Base-by-base conservation (phyloP, 495 filamentous ascomycete genomes). In the Rhizodiscina lignyota region DNA sequence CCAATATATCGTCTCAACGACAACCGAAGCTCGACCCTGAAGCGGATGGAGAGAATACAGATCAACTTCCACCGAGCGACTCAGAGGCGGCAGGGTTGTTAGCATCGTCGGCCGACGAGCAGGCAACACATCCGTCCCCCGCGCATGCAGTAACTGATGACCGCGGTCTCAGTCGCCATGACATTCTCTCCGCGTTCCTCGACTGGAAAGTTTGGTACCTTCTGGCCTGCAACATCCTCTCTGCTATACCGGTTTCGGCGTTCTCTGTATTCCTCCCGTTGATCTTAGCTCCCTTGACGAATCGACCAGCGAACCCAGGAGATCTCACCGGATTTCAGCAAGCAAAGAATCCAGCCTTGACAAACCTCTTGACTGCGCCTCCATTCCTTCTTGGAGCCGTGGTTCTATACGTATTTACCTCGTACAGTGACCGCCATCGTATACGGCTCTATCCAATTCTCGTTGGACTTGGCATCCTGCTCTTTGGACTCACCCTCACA, bases 181-280 rank as follows among this genome's bases (percentile, higher is more conserved):
- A 72, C 43, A 36, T 72, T 23, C 31, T 61, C 21, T 59, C 66
- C 20, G 64, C 69, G 2, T 41, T 61, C 31, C 49, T 47, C 5
- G 65, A 67, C 42, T 64, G 59, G 53, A 69, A 68, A 41, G 50
- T 72, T 33, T 72, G 59, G 58, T 55, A 53, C 34, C 38, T 71
- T 6, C 49, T 74, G 4, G 24, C 51, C 26, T 54, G 61, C 46
- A 73, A 74, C 47, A 70, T 73, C 35, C 56, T 60, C 39, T 64
- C 66, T 21, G 53, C 63, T 17, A 54, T 74, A 19, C 68, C 69
- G 2, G 51, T 51, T 6, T 61, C 53, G 4, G 70, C 66, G 20
- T 73, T 74, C 37, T 47, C 52, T 4, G 54, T 74, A 24, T 74
- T 74, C 52, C 49, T 74, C 20, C 70, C 70, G 2, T 48, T 74